Evolutionary conservation across 2,329 filamentous ascomycete genomes (phyloP).

Genomic region (Aspergillus fructus): DNA sequence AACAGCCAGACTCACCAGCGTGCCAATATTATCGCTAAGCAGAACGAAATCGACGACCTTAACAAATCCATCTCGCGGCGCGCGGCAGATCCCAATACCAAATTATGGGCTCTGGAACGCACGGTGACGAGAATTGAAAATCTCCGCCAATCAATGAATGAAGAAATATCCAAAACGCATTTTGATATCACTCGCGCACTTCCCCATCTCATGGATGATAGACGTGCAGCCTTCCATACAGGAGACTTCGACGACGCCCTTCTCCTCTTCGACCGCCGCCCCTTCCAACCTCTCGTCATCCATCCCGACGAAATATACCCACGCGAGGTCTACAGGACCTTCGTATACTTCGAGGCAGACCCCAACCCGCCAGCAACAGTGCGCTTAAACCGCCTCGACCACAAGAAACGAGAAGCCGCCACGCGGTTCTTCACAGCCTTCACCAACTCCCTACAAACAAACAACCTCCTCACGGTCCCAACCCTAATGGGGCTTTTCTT

Average conservation of each 20-base stretch:
- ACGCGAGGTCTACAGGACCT: slow-evolving; percentile 33
- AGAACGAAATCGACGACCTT: slow-evolving; percentile 30
- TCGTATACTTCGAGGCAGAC: slow-evolving; percentile 38
- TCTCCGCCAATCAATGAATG: slow-evolving; percentile 8
- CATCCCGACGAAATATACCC: slow-evolving; percentile 66
- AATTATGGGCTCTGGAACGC: slow-evolving; percentile 19
- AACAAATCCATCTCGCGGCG: slow-evolving; percentile 23
- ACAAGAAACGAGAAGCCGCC: slow-evolving; percentile 15
- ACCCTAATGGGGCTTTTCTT: slow-evolving; percentile 33
- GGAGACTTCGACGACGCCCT: slow-evolving; percentile 49
- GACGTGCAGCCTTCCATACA: slow-evolving; percentile 39
- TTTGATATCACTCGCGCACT: slow-evolving; percentile 32
- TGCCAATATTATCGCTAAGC: slow-evolving; percentile 16
- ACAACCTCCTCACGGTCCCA: slow-evolving; percentile 24
- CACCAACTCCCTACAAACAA: slow-evolving; percentile 26
- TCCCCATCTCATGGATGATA: slow-evolving; percentile 52
- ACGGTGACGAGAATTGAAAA: slow-evolving; percentile 22
- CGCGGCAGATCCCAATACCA: slow-evolving; percentile 24
- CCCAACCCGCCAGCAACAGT: slow-evolving; percentile 23
- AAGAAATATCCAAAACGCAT: slow-evolving; percentile 24
- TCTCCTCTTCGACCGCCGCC: slow-evolving; percentile 68
- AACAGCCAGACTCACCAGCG: slow-evolving; percentile 22
- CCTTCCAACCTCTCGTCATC: slow-evolving; percentile 67
- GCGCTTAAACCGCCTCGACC: slow-evolving; percentile 19
- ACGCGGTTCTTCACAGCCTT: slow-evolving; percentile 27